These are phyloP conservation scores for Boletus edulis DNA, from an alignment of 768 basidiomycete species.

Conservation along the genomic window DNA sequence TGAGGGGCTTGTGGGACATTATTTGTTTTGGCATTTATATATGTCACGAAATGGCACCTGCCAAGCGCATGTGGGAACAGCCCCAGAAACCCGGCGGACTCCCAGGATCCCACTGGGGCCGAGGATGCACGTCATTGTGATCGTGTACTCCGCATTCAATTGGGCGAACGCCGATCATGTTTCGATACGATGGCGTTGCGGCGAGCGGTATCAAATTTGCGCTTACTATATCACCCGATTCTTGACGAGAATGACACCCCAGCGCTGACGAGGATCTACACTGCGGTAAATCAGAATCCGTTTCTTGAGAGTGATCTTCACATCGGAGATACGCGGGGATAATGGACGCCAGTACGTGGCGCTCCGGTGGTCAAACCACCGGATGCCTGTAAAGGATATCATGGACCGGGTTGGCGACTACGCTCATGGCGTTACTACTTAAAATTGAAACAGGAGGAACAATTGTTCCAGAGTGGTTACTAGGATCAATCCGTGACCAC, in stretches of 20 bases:
- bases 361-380: slow-evolving; percentile 11
- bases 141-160: background rate
- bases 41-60: background rate
- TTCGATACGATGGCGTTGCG: background rate
- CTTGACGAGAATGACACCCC: too few relatives aligned
- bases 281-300: slow-evolving; percentile 9
- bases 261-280: slow-evolving; percentile 8
- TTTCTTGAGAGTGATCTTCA: background rate
- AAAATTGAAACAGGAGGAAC: background rate
- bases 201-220: background rate
- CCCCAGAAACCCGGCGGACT: background rate
- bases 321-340: slow-evolving; percentile 7
- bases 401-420: background rate
- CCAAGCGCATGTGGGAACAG: background rate
- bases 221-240: background rate
- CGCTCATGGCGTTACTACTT: background rate
- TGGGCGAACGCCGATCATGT: background rate
- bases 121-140: background rate
- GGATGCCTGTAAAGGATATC: slow-evolving; percentile 2
- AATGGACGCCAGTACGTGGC: slow-evolving; percentile 1
- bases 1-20: background rate
- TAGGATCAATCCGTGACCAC: too few relatives aligned
- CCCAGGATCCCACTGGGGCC: background rate
- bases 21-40: slow-evolving; percentile 1
- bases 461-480: too few relatives aligned